Evolutionary conservation across 352 stramenopile genomes (phyloP).

Genomic region (Phytophthora brassicae): DNA sequence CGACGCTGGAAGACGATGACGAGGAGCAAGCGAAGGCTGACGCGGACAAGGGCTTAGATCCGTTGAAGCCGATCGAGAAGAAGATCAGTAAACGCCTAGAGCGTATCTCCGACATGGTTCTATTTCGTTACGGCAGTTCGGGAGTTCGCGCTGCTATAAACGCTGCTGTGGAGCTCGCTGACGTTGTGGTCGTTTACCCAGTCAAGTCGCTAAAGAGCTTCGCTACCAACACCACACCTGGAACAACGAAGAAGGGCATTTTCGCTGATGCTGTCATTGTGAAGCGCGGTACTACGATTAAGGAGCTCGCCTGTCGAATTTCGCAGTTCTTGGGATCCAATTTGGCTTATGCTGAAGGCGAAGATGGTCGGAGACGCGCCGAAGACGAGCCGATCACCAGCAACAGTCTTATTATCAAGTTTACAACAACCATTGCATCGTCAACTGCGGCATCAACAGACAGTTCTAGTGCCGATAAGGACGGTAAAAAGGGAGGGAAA

Average conservation of each 20-base stretch:
- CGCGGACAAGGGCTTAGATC: slow-evolving; percentile 25
- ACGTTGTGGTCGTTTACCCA: slow-evolving; percentile 83
- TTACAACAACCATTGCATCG: slow-evolving; percentile 63
- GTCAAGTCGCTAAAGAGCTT: slow-evolving; percentile 90
- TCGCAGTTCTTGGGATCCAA: slow-evolving; percentile 73
- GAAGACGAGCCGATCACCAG: slow-evolving; percentile 72
- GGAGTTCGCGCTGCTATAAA: slow-evolving; percentile 88
- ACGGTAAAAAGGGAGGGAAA: slow-evolving; percentile 41
- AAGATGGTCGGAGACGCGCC: slow-evolving; percentile 69
- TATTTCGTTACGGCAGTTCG: slow-evolving; percentile 88
- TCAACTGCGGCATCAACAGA: slow-evolving; percentile 13
- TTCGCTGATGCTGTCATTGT: slow-evolving; percentile 82
- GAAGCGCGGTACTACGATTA: slow-evolving; percentile 70
- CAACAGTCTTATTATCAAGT: slow-evolving; percentile 76
- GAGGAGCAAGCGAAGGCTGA: slow-evolving; percentile 36
- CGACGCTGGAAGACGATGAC: slow-evolving; percentile 64
- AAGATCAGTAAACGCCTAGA: slow-evolving; percentile 83
- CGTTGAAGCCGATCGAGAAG: slow-evolving; percentile 70
- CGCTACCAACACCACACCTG: slow-evolving; percentile 52
- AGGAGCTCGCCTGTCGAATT: slow-evolving; percentile 69
- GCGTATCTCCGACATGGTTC: slow-evolving; percentile 89
- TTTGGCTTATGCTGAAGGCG: slow-evolving; percentile 81
- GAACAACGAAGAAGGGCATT: slow-evolving; percentile 52
- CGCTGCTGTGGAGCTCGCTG: slow-evolving; percentile 76
- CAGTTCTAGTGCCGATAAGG: slow-evolving; percentile 21